Evolutionary conservation across 2,329 filamentous ascomycete genomes (phyloP).

Genomic region (Colletotrichum graminicola): DNA sequence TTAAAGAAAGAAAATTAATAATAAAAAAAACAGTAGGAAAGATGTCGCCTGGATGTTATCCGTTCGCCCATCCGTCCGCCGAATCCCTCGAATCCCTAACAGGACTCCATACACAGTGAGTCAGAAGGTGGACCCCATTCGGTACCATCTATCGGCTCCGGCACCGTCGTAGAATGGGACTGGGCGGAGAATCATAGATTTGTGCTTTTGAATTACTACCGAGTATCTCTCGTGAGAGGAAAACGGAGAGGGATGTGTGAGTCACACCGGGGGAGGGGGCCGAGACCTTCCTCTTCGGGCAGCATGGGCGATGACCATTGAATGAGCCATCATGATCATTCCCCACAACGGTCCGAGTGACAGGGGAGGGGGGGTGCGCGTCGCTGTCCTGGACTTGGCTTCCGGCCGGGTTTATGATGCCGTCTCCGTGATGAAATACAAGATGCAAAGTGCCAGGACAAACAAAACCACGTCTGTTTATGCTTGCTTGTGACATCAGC

Average conservation of each 20-base stretch:
- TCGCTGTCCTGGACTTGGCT: not conserved
- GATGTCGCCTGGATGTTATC: not conserved
- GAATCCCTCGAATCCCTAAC: too few species aligned
- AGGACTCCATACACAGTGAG: constrained; percentile 10
- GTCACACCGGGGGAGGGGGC: constrained; percentile 12
- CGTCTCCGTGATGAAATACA: not conserved
- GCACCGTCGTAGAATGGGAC: not conserved
- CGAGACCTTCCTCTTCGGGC: constrained; percentile 36
- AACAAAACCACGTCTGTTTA: not conserved
- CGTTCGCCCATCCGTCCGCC: not conserved
- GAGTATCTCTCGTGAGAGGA: not conserved
- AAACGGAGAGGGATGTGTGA: constrained; percentile 2
- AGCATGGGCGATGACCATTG: constrained; percentile 20
- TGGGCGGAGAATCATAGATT: not conserved
- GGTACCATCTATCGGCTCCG: not conserved
- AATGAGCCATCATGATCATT: constrained; percentile 27
- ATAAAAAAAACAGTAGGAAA: not conserved
- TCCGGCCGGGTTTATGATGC: not conserved
- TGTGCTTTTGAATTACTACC: not conserved
- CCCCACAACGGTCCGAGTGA: constrained; percentile 12
- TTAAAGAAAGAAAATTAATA: too few species aligned
- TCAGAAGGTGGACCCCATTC: constrained; percentile 10
- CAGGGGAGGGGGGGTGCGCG: constrained; percentile 28
- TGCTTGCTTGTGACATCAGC: not conserved
- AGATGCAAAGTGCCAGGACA: not conserved